Base-by-base conservation (phyloP, 108 stramenopile species). In the Cyclotella baltica region DNA sequence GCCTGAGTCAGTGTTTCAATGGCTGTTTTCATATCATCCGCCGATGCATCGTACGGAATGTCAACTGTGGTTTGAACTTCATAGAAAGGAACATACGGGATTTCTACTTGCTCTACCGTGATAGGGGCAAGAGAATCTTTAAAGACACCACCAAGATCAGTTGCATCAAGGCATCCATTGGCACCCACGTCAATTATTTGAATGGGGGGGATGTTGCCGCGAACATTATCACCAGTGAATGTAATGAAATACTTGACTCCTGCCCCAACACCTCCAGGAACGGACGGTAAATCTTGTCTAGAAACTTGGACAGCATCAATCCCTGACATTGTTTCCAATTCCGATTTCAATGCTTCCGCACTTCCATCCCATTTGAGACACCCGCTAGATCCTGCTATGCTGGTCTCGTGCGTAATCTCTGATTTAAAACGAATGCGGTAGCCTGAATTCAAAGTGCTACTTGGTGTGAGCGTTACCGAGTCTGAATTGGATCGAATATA, bases 81-180 rank as follows among this genome's bases (percentile, higher is more conserved):
- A 72, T 92, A 95, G 72, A 93, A 58, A n/a, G 92, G 94, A n/a
- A 95, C 72, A 51, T 65, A 83, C 6, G 83, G 64, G 18, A 67
- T 73, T 61, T 76, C 63, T 1, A 62, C 67, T 65, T 76, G 75
- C 51, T 69, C 72, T 4, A 83, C 71, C 19, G 30, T 30, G 15
- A 75, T 67, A 1, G 84, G 69, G 20, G 77, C 87, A 35, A 83
- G 51, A 37, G 70, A 51, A 10, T 75, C 61, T 23, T 67, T 46
- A 38, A 88, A 83, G 27, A 36, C 43, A 4, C 75, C 81, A 29
- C 86, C 86, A 4, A 47, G 38, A 46, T 37, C 25, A 29, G 58
- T 62, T 25, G 82, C 85, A 56, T 84, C 88, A 28, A 75, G 57
- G 53, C 85, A 88, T 23, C 85, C 88, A 63, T 88, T 86, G 15